These are phyloP conservation scores for Diaporthe citriasiana DNA, from an alignment of 2,329 filamentous ascomycete species.

Conservation along the genomic window DNA sequence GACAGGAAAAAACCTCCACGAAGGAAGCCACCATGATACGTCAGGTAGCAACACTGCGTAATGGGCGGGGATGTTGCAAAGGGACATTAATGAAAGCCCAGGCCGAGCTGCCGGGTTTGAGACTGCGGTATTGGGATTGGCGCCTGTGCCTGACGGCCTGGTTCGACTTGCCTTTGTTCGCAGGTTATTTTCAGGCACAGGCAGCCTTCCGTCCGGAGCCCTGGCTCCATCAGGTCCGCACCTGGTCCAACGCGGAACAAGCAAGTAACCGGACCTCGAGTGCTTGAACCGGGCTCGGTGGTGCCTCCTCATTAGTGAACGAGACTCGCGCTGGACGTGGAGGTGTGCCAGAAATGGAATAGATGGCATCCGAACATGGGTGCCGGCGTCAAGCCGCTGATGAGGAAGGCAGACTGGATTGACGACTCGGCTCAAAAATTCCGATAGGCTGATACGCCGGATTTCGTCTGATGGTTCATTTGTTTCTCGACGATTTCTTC, in stretches of 20 bases:
- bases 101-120: conserved; percentile 21
- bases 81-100: conserved; percentile 16
- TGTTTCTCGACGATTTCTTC: conserved; percentile 34
- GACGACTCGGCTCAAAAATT: conserved; percentile 19
- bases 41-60: conserved; percentile 32
- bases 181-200: conserved; percentile 22
- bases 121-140: conserved; percentile 10
- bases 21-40: conserved; percentile 29
- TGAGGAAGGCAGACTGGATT: conserved; percentile 28
- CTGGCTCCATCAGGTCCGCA: conserved; percentile 37
- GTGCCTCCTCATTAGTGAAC: background rate
- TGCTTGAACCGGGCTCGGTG: background rate
- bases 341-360: conserved; percentile 13
- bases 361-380: conserved; percentile 10
- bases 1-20: conserved; percentile 8
- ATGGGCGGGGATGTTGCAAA: conserved; percentile 7
- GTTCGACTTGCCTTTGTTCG: background rate
- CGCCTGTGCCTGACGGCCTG: conserved; percentile 5
- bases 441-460: conserved; percentile 33
- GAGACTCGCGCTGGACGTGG: conserved; percentile 3
- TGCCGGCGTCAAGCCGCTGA: conserved; percentile 17
- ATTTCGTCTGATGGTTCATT: conserved; percentile 36
- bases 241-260: conserved; percentile 17
- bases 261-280: conserved; percentile 18
- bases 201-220: conserved; percentile 28